Base-by-base conservation (phyloP, 306 rosid genomes). In the Adenanthera pavonina region DNA sequence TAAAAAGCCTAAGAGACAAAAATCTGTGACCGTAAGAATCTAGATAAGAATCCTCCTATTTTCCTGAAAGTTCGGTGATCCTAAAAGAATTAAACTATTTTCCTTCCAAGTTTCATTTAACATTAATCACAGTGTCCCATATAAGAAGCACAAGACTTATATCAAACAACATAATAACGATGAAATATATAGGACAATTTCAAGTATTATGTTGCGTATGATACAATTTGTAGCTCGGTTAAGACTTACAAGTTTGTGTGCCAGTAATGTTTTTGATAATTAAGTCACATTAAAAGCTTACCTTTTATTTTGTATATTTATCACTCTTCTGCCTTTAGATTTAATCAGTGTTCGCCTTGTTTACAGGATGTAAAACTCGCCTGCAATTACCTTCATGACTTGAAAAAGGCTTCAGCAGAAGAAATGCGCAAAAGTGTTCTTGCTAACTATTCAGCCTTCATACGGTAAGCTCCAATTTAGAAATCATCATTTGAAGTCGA, bases 401-500 rank as follows among this genome's bases (percentile, higher is more conserved):
- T 95, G 54, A 95, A 92, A 89, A 95, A 85, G 82, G 98, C 98
- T n/a, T 93, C 99, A 7, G 99, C 98, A 0, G 99, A 95, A 85
- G 97, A 95, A 93, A 95, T 95, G 99, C 95, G 99, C 12, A 91
- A 48, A 80, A 93, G 98, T 80, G 98, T 95, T 57, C 92, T 91
- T 66, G 94, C 98, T 79, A 95, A 93, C 72, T 95, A 95, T 78
- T 81, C 94, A 1, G 93, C 99, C 53, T 95, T 93, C 91, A 93
- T 95, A 46, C 97, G 98, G 99, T 93, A 49, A 38, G 65, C 36
- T 76, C 52, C 43, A 36, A 30, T 43, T 73, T 43, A 41, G 35
- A 68, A n/a, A 68, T 68, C 36, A 40, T 52, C 4, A 20, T 0
- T 8, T 57, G 5, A 57, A n/a, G 16, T 17, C 34, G 17, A 38